phyloP scores from a whole-genome alignment of 768 basidiomycete species.

The Tulasnella sp. region DNA sequence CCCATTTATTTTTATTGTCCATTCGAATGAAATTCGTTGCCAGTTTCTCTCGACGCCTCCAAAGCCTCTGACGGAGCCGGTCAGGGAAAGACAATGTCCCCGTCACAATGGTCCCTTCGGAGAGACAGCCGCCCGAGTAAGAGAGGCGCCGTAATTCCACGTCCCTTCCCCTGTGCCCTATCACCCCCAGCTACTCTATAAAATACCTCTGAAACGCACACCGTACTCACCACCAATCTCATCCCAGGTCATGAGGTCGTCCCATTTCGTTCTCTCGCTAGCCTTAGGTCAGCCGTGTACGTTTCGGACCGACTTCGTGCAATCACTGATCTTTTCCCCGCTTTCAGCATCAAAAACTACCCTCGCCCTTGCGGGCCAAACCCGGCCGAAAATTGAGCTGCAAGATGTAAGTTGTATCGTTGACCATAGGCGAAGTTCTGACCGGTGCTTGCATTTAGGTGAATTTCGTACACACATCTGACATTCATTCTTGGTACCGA shows the following conservation, averaged over 20 bases:
- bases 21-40: too few relatives aligned
- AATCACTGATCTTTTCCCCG: neutral
- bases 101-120: too few relatives aligned
- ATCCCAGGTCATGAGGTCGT: neutral
- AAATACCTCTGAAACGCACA: neutral
- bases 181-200: neutral
- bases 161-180: too few relatives aligned
- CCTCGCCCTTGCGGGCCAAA: neutral
- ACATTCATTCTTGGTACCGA: constrained; percentile 16
- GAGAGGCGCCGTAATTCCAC: too few relatives aligned
- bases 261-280: neutral
- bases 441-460: neutral
- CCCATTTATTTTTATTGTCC: neutral
- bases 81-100: neutral
- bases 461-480: constrained; percentile 10
- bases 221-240: neutral
- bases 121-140: too few relatives aligned
- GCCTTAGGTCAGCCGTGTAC: neutral
- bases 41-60: neutral
- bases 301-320: neutral
- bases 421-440: neutral
- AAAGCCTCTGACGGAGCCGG: neutral
- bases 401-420: neutral
- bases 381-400: neutral
- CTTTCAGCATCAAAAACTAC: neutral